phyloP scores from a whole-genome alignment of 192 early-diverging fungal genomes.

The Coemansia sp. region DNA sequence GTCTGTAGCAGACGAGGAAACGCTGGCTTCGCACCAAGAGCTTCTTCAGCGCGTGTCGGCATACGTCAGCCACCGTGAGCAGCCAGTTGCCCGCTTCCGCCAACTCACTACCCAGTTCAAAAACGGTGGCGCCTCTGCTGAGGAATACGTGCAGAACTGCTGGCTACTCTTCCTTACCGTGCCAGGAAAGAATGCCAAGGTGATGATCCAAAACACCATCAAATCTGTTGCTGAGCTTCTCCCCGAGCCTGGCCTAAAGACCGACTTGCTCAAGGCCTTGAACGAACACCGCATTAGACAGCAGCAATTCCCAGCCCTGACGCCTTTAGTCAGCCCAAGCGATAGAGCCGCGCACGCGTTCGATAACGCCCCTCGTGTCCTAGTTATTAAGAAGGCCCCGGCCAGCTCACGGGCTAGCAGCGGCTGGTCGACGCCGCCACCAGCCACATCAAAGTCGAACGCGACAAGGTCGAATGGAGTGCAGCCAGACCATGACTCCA shows the following conservation, averaged over 20 bases:
- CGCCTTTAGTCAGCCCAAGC: conserved; percentile 25
- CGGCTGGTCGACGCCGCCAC: conserved; percentile 13
- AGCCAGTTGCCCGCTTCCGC: conserved; percentile 49
- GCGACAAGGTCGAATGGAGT: background rate
- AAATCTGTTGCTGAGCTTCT: conserved; percentile 33
- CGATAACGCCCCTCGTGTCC: conserved; percentile 20
- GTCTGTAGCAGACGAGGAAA: conserved; percentile 17
- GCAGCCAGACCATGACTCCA: background rate
- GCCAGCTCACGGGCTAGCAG: background rate
- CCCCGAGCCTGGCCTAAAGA: conserved; percentile 22
- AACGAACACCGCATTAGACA: conserved; percentile 41
- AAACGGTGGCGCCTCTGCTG: conserved; percentile 21
- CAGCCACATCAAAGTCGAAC: conserved; percentile 8
- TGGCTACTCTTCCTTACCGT: conserved; percentile 54
- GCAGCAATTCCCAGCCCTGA: conserved; percentile 54
- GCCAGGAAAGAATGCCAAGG: conserved; percentile 51
- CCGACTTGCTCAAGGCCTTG: conserved; percentile 29
- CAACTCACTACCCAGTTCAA: conserved; percentile 47
- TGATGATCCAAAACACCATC: conserved; percentile 53
- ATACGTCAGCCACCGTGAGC: conserved; percentile 53
- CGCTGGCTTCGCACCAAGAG: conserved; percentile 34
- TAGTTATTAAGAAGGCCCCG: conserved; percentile 36
- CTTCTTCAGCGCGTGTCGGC: conserved; percentile 51
- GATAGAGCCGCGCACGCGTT: conserved; percentile 1
- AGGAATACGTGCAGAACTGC: conserved; percentile 49